A percentile compares a stretch with the other conserved stretches of the same genome.
Evolutionary conservation across 768 basidiomycete genomes (phyloP).

Genomic region (Jaapia argillacea): DNA sequence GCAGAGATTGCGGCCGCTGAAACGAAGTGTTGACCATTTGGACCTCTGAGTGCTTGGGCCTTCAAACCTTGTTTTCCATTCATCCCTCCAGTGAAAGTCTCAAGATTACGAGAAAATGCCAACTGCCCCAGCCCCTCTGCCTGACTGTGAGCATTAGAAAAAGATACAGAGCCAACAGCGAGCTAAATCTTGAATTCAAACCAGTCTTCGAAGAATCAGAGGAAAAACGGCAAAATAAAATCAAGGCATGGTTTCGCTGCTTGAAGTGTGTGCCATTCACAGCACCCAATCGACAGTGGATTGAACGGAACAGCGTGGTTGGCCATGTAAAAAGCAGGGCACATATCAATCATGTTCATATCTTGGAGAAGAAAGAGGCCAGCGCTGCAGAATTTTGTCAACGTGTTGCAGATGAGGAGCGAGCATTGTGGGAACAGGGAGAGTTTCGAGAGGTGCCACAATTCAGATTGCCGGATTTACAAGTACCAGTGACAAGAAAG

Average conservation of each 20-base stretch:
- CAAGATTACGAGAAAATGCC: too few relatives aligned
- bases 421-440: too few relatives aligned
- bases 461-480: too few relatives aligned
- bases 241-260: too few relatives aligned
- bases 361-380: not conserved
- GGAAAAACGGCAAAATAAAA: not conserved
- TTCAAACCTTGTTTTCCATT: too few relatives aligned
- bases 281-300: not conserved
- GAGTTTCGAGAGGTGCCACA: too few relatives aligned
- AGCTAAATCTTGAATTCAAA: not conserved
- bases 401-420: not conserved
- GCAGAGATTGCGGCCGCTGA: too few relatives aligned
- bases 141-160: not conserved
- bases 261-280: not conserved
- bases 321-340: not conserved
- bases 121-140: not conserved
- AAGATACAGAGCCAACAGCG: not conserved
- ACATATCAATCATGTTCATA: not conserved
- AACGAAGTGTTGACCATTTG: too few relatives aligned
- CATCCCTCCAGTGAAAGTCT: too few relatives aligned
- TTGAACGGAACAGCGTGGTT: not conserved
- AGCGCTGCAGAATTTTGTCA: not conserved
- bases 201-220: not conserved
- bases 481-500: too few relatives aligned
- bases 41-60: too few relatives aligned